These are phyloP conservation scores for Nicotiana benthamiana DNA, from an alignment of 257 asterid genomes.

Conservation along the genomic window DNA sequence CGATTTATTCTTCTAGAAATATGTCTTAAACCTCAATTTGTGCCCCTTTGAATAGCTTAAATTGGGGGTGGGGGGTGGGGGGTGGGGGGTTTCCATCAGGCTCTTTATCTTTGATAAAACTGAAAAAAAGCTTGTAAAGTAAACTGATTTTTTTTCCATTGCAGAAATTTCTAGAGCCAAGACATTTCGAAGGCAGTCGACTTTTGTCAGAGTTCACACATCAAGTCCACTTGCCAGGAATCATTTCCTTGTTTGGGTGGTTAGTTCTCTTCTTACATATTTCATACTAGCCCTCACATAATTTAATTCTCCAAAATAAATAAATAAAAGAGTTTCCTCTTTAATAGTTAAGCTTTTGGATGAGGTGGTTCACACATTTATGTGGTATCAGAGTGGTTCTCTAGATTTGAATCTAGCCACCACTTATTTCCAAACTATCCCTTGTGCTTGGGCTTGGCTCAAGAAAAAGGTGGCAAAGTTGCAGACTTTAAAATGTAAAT, in stretches of 20 bases:
- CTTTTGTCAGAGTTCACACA: constrained; percentile 76
- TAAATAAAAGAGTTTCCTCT: not conserved
- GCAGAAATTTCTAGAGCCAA: constrained; percentile 61
- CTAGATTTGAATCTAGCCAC: not conserved
- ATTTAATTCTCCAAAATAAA: not conserved
- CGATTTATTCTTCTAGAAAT: not conserved
- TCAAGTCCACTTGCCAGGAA: constrained; percentile 66
- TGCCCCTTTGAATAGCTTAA: not conserved
- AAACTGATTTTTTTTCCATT: constrained; percentile 4
- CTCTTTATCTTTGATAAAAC: not conserved
- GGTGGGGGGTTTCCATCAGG: not conserved
- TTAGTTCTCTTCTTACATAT: constrained; percentile 14
- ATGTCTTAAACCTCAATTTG: not conserved
- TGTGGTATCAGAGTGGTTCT: not conserved
- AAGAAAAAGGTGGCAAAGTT: not conserved
- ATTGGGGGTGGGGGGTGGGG: too few relatives aligned
- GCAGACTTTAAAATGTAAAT: not conserved
- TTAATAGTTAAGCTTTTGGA: not conserved
- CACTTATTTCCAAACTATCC: not conserved
- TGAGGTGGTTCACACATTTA: not conserved
- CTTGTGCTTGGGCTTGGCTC: not conserved
- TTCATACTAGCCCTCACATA: not conserved
- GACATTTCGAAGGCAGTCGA: constrained; percentile 80
- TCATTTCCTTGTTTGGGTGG: constrained; percentile 79
- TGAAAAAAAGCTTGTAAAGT: not conserved